Evolutionary conservation across 345 rosid species (phyloP).

Genomic region (Citrus sinensis): DNA sequence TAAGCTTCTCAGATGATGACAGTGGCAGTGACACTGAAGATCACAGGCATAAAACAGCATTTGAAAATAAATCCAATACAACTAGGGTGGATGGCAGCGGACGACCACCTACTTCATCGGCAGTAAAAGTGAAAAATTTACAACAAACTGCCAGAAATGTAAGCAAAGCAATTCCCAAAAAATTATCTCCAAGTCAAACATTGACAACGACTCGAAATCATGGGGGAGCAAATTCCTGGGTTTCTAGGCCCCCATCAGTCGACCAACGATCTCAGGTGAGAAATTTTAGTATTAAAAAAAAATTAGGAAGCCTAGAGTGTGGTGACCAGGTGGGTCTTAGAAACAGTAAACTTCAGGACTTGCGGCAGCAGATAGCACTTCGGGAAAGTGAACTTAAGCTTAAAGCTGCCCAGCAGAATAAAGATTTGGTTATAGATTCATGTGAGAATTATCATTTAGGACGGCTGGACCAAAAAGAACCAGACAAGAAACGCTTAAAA

Average conservation of each 20-base stretch:
- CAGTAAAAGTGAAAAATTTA: conserved; percentile 29
- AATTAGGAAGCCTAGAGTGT: conserved; percentile 37
- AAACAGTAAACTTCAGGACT: conserved; percentile 58
- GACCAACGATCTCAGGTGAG: conserved; percentile 42
- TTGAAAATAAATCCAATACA: conserved; percentile 30
- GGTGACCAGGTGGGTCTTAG: conserved; percentile 43
- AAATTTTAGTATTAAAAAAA: conserved; percentile 35
- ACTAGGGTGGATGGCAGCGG: conserved; percentile 23
- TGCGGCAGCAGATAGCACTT: conserved; percentile 89
- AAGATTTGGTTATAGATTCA: conserved; percentile 40
- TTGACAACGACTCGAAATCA: conserved; percentile 30
- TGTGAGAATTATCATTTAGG: conserved; percentile 20
- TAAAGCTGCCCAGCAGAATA: conserved; percentile 59
- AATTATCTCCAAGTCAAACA: conserved; percentile 39
- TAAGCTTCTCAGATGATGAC: conserved; percentile 85
- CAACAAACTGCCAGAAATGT: conserved; percentile 28
- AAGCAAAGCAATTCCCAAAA: conserved; percentile 39
- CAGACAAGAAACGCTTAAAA: conserved; percentile 68
- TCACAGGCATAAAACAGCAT: conserved; percentile 20
- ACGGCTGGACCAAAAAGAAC: conserved; percentile 44
- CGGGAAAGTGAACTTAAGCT: conserved; percentile 81
- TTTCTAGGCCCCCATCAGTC: conserved; percentile 19
- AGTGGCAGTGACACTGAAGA: conserved; percentile 77
- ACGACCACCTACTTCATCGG: conserved; percentile 28
- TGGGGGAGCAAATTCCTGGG: conserved; percentile 41